These are phyloP conservation scores for Trichophyton mentagrophytes DNA, from an alignment of 2,329 filamentous ascomycete genomes.

Conservation along the genomic window DNA sequence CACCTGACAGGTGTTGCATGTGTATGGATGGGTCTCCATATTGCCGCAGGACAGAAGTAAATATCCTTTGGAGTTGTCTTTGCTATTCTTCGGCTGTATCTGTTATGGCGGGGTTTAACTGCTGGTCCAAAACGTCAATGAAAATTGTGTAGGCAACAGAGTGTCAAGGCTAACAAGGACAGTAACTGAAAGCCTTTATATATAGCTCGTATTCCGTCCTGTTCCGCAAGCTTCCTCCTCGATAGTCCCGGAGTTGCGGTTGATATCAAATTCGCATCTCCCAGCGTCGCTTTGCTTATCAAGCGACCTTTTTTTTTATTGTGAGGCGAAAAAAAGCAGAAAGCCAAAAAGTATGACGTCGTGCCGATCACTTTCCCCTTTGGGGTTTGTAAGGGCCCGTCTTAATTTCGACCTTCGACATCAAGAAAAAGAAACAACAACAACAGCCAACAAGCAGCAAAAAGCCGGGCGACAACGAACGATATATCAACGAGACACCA, in stretches of 20 bases:
- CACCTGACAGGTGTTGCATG: conserved; percentile 96
- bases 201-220: background rate
- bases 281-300: background rate
- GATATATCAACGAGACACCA: too few relatives aligned
- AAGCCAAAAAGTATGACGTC: background rate
- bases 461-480: background rate
- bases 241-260: background rate
- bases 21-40: conserved; percentile 65
- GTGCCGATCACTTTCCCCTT: background rate
- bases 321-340: conserved; percentile 1
- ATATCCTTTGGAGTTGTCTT: background rate
- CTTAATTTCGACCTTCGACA: background rate
- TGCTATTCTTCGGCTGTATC: background rate
- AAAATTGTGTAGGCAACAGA: background rate
- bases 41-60: background rate
- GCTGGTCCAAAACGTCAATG: background rate
- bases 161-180: too few relatives aligned
- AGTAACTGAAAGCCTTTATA: background rate
- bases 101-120: background rate
- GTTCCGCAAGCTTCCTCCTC: background rate
- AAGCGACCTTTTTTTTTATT: background rate
- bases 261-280: background rate
- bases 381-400: background rate
- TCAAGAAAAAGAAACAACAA: background rate
- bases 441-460: background rate